Percentiles rank a stretch among this genome's conserved stretches.
phyloP scores from a whole-genome alignment of 2,329 filamentous ascomycete species.

The Rhynchosporium agropyri region DNA sequence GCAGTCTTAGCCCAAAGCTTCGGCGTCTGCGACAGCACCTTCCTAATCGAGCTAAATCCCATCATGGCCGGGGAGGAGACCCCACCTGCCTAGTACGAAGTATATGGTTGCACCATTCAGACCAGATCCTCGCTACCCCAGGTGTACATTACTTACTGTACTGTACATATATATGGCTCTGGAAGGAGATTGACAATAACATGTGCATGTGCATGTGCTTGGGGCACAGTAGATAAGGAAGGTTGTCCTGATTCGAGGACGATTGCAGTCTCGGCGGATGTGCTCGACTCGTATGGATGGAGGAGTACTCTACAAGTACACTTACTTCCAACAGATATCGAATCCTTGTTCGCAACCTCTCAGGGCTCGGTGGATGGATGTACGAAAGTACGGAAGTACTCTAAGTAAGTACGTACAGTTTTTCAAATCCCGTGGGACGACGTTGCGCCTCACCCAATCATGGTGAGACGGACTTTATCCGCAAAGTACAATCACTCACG shows the following conservation, averaged over 20 bases:
- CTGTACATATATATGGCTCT: background rate
- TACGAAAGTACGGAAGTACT: too few relatives aligned
- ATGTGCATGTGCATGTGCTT: background rate
- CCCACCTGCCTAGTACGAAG: background rate
- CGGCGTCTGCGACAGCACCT: conserved; percentile 11
- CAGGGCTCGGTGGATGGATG: too few relatives aligned
- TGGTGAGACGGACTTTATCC: background rate
- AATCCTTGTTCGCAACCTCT: background rate
- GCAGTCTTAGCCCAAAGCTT: conserved; percentile 12
- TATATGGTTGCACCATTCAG: conserved; percentile 3
- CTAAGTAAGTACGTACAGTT: background rate
- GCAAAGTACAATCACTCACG: background rate
- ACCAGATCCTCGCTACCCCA: conserved; percentile 8
- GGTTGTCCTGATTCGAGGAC: conserved; percentile 10
- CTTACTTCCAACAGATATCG: background rate
- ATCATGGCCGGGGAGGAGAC: conserved; percentile 7
- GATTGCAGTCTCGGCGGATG: background rate
- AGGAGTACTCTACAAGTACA: too few relatives aligned
- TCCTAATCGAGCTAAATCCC: conserved; percentile 12
- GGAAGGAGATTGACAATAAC: background rate
- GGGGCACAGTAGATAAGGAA: conserved; percentile 13
- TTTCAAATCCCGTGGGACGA: background rate
- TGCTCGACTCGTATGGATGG: background rate
- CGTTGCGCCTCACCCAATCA: background rate
- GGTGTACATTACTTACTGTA: background rate